Evolutionary conservation across 2,329 filamentous ascomycete genomes (phyloP), one percentile per base, ranked within the genome.

Genomic region (Penicillium sp.): DNA sequence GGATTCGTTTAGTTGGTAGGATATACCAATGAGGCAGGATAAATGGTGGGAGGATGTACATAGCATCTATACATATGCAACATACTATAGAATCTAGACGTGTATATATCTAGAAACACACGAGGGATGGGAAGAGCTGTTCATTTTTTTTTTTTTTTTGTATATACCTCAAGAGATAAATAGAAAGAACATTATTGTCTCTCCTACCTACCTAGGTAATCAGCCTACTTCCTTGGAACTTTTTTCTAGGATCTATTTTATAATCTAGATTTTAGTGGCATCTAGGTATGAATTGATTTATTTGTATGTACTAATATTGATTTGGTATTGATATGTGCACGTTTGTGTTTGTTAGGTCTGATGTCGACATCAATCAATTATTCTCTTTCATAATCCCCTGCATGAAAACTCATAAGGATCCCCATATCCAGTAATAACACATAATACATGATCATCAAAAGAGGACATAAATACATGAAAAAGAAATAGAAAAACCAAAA

Each of bases 1-100:
- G 60, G 77, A 80, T 60, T 74, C 72, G 12, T 80, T 79, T 59
- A 71, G 58, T 26, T 72, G 69, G 69, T 71, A 58, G 20, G 16
- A 28, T 24, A 23, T 47, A 47, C 11, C 23, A 24, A 54, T 47
- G 45, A 47, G n/a, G n/a, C n/a, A n/a, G n/a, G 11, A 2, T 47
- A 47, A 24, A 47, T 28, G 26, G n/a, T n/a, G n/a, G n/a, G n/a
- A n/a, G n/a, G n/a, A n/a, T n/a, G n/a, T n/a, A n/a, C n/a, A n/a
- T n/a, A n/a, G n/a, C n/a, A n/a, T n/a, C n/a, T n/a, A n/a, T n/a
- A n/a, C n/a, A n/a, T n/a, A n/a, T n/a, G n/a, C n/a, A n/a, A 28
- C 26, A 28, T 28, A 28, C 8, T 28, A 28, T 28, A 28, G 26
- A n/a, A 4, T 28, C 26, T 28, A 8, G 8, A 5, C 5, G 8